phyloP scores from a whole-genome alignment of 169 alveolate species.

The Theileria annulata region DNA sequence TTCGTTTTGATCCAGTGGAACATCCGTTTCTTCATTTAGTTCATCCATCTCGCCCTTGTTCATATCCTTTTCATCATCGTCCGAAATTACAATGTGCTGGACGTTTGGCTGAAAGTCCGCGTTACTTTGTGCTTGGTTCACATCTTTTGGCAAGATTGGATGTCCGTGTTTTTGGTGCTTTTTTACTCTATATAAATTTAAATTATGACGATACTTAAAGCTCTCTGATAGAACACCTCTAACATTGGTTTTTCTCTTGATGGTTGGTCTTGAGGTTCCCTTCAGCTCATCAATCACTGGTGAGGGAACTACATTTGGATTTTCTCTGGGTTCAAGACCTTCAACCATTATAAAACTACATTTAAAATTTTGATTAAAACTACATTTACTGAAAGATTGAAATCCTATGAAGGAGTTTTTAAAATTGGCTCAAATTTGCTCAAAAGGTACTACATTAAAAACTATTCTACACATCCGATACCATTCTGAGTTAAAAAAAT shows the following conservation, averaged over 20 bases:
- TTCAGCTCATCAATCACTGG: neutral
- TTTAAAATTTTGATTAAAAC: slow-evolving; percentile 1
- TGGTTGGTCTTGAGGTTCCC: neutral
- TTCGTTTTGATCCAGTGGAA: slow-evolving; percentile 12
- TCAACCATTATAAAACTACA: slow-evolving; percentile 20
- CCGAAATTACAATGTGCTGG: neutral
- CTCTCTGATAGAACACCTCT: slow-evolving; percentile 7
- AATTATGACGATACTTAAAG: slow-evolving; percentile 10
- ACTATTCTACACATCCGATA: slow-evolving; percentile 3
- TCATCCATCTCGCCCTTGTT: neutral
- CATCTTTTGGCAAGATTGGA: neutral
- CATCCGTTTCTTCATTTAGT: neutral
- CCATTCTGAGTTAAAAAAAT: neutral
- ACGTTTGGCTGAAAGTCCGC: neutral
- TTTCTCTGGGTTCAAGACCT: slow-evolving; percentile 1
- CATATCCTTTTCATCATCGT: neutral
- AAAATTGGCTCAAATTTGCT: neutral
- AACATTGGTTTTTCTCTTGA: neutral
- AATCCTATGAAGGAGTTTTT: neutral
- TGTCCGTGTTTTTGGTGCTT: slow-evolving; percentile 15
- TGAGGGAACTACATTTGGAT: neutral
- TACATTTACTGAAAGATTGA: neutral
- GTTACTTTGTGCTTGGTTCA: neutral
- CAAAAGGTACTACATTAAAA: neutral
- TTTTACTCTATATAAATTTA: neutral